phyloP scores from a whole-genome alignment of 1,284 basidiomycete species.

The Trichosporon coremiiforme region DNA sequence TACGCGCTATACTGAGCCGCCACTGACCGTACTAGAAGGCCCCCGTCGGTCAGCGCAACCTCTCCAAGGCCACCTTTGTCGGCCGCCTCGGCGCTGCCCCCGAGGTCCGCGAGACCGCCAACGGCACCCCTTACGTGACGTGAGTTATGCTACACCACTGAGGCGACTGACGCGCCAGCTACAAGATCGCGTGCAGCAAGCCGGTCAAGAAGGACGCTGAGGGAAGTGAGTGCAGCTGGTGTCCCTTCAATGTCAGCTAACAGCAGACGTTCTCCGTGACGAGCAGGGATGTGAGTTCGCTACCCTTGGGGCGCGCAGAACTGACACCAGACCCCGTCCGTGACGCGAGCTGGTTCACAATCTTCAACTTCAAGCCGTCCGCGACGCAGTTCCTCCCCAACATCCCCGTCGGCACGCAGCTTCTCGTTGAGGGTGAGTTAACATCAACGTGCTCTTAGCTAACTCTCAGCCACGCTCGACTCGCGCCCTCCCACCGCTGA shows the following conservation, averaged over 20 bases:
- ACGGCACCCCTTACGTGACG: slow-evolving; percentile 42
- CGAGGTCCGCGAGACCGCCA: slow-evolving; percentile 35
- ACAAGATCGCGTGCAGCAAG: slow-evolving; percentile 41
- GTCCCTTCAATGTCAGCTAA: not conserved
- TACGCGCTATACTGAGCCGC: not conserved
- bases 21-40: slow-evolving; percentile 28
- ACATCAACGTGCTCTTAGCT: not conserved
- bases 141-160: slow-evolving; percentile 25
- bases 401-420: slow-evolving; percentile 41
- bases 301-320: not conserved
- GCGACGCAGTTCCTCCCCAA: slow-evolving; percentile 36
- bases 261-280: slow-evolving; percentile 35
- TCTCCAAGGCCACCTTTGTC: slow-evolving; percentile 46
- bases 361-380: slow-evolving; percentile 47
- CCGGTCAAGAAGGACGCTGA: slow-evolving; percentile 43
- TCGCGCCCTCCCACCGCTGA: slow-evolving; percentile 26
- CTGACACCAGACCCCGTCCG: slow-evolving; percentile 32
- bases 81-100: slow-evolving; percentile 48
- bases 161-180: slow-evolving; percentile 30
- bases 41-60: slow-evolving; percentile 29
- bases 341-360: slow-evolving; percentile 45
- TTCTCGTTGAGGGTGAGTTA: slow-evolving; percentile 48
- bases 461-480: slow-evolving; percentile 30
- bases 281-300: slow-evolving; percentile 40
- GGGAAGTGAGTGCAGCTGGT: slow-evolving; percentile 40